Evolutionary conservation across 148 eudicot genomes (phyloP).

Genomic region (Vaccinium vitisidaea): DNA sequence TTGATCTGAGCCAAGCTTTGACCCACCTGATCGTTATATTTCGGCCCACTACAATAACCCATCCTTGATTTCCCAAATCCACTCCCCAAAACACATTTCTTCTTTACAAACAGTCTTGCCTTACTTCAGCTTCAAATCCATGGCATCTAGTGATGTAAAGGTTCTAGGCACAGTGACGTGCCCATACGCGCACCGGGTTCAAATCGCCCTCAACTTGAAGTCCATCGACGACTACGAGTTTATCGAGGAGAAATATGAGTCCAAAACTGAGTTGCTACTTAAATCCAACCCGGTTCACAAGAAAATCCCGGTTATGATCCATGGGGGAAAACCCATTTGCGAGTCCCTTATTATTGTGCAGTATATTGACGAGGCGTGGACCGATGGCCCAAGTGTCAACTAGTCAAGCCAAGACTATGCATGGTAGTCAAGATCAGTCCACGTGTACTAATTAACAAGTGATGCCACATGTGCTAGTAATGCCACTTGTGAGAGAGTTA

Average conservation of each 20-base stretch:
- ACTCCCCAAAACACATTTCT: too few relatives aligned
- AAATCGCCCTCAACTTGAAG: slow-evolving; percentile 42
- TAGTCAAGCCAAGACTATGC: too few relatives aligned
- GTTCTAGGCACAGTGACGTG: slow-evolving; percentile 27
- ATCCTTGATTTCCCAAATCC: too few relatives aligned
- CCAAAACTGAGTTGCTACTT: slow-evolving; percentile 56
- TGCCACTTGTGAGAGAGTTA: too few relatives aligned
- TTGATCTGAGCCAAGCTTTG: too few relatives aligned
- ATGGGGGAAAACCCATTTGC: slow-evolving; percentile 43
- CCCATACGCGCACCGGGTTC: slow-evolving; percentile 24
- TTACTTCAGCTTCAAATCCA: neutral
- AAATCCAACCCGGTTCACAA: slow-evolving; percentile 65
- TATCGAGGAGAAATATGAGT: slow-evolving; percentile 19
- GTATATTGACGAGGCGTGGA: slow-evolving; percentile 56
- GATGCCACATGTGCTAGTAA: too few relatives aligned
- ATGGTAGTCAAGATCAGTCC: too few relatives aligned
- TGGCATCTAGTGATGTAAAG: slow-evolving; percentile 25
- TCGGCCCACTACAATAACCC: too few relatives aligned
- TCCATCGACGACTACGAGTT: slow-evolving; percentile 37
- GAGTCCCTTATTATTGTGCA: slow-evolving; percentile 66
- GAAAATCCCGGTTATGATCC: slow-evolving; percentile 67
- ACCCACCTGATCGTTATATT: too few relatives aligned
- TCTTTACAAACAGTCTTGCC: too few relatives aligned
- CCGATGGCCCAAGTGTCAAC: slow-evolving; percentile 24
- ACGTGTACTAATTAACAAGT: too few relatives aligned